These are phyloP conservation scores for Exidia glandulosa DNA, from an alignment of 768 basidiomycete genomes.

Conservation along the genomic window DNA sequence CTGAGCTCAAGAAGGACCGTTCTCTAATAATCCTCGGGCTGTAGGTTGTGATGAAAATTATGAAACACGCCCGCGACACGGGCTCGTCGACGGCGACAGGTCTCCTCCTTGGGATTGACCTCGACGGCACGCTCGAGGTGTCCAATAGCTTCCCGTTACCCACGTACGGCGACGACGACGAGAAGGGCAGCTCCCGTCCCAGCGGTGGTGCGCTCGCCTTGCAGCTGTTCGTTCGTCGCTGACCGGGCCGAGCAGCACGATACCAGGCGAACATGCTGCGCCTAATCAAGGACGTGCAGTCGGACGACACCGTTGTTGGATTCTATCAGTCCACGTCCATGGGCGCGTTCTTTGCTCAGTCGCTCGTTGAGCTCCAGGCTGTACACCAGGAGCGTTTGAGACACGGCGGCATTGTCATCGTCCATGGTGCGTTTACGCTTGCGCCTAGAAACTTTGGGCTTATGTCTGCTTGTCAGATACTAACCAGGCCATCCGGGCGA, in stretches of 20 bases:
- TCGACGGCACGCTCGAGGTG: slow-evolving; percentile 83
- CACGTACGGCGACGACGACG: slow-evolving; percentile 60
- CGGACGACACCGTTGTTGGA: slow-evolving; percentile 85
- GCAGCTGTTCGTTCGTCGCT: slow-evolving; percentile 6
- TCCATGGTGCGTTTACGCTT: slow-evolving; percentile 52
- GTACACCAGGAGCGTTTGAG: slow-evolving; percentile 77
- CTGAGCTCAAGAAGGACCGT: background rate
- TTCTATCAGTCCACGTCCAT: slow-evolving; percentile 87
- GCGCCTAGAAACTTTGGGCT: slow-evolving; percentile 12
- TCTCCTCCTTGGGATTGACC: slow-evolving; percentile 79
- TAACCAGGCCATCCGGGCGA: slow-evolving; percentile 68
- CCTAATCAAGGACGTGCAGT: slow-evolving; percentile 81
- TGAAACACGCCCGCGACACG: slow-evolving; percentile 82
- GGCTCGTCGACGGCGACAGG: slow-evolving; percentile 68
- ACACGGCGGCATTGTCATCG: slow-evolving; percentile 75
- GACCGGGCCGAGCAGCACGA: slow-evolving; percentile 36
- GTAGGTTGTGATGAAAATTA: slow-evolving; percentile 86
- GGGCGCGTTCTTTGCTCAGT: slow-evolving; percentile 77
- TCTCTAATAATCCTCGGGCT: background rate
- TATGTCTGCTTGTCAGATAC: slow-evolving; percentile 39
- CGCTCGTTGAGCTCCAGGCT: slow-evolving; percentile 70
- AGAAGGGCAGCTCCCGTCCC: too few species aligned
- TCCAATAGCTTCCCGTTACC: slow-evolving; percentile 85
- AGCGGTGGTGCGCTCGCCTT: too few species aligned
- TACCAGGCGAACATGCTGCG: slow-evolving; percentile 80